phyloP scores from a whole-genome alignment of 139 green algal genomes.

The Nannochloris sp. region DNA sequence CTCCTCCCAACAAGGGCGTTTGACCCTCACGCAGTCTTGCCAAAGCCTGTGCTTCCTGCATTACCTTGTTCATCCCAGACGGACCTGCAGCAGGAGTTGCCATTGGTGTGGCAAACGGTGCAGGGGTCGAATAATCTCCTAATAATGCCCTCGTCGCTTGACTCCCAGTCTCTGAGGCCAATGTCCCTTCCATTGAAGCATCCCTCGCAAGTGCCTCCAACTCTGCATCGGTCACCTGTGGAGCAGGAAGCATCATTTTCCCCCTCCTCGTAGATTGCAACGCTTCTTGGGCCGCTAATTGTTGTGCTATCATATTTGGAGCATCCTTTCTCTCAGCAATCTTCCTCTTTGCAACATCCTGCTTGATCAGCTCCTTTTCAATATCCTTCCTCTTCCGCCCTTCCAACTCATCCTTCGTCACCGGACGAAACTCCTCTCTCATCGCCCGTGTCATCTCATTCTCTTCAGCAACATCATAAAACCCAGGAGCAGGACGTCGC shows the following conservation, averaged over 20 bases:
- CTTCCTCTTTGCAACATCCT: slow-evolving; percentile 68
- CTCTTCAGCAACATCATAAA: slow-evolving; percentile 82
- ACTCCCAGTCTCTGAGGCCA: slow-evolving; percentile 44
- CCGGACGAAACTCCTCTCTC: slow-evolving; percentile 71
- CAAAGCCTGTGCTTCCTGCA: slow-evolving; percentile 80
- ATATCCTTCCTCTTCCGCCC: slow-evolving; percentile 69
- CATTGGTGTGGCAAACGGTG: slow-evolving; percentile 65
- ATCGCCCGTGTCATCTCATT: slow-evolving; percentile 43
- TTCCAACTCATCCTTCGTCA: slow-evolving; percentile 86
- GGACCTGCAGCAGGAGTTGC: slow-evolving; percentile 63
- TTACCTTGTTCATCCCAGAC: slow-evolving; percentile 54
- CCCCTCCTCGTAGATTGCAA: slow-evolving; percentile 38
- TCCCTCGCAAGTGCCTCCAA: slow-evolving; percentile 81
- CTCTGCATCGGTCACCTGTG: slow-evolving; percentile 77
- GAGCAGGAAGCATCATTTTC: slow-evolving; percentile 88
- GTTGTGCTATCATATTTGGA: slow-evolving; percentile 48
- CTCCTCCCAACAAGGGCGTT: slow-evolving; percentile 85
- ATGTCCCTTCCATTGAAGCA: slow-evolving; percentile 28
- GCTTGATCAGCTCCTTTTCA: slow-evolving; percentile 76
- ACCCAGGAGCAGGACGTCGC: slow-evolving; percentile 69
- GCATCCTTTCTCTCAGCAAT: slow-evolving; percentile 46
- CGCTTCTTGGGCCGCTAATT: slow-evolving; percentile 59
- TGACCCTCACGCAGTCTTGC: slow-evolving; percentile 55
- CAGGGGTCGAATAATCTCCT: slow-evolving; percentile 60
- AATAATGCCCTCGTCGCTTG: slow-evolving; percentile 63